Conservation (phyloP, 805 yeast genomes). For the Clavispora carvajalis region DNA sequence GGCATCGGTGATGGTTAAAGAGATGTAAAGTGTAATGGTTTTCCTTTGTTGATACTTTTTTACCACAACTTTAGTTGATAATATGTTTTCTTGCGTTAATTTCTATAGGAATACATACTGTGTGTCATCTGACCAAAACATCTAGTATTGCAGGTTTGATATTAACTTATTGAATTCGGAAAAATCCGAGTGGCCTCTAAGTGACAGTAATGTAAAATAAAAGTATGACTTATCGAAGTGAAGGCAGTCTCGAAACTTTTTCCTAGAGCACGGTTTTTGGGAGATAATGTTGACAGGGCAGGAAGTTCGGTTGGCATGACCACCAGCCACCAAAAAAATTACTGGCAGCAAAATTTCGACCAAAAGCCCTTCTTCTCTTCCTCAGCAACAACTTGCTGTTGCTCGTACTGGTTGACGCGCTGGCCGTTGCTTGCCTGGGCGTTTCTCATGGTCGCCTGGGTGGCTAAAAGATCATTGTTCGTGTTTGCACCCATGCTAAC, state of each 20-base stretch:
- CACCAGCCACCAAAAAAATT: slow-evolving; percentile 2
- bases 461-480: slow-evolving; percentile 16
- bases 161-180: neutral
- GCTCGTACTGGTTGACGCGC: slow-evolving; percentile 30
- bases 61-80: neutral
- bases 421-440: slow-evolving; percentile 21
- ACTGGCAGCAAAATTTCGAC: slow-evolving; percentile 40
- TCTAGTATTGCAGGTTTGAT: slow-evolving; percentile 1
- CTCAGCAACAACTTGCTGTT: slow-evolving; percentile 30
- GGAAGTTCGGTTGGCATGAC: too few species aligned
- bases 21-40: too few species aligned
- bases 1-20: slow-evolving; percentile 7
- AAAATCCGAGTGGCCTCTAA: neutral
- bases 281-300: too few species aligned
- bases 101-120: neutral
- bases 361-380: slow-evolving; percentile 38
- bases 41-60: too few species aligned
- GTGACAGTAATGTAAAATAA: neutral
- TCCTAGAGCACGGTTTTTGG: too few species aligned
- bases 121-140: neutral
- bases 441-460: slow-evolving; percentile 20
- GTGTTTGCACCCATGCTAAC: slow-evolving; percentile 12
- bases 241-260: neutral
- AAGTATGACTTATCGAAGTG: neutral
- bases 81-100: neutral